Percentiles rank a stretch among this genome's conserved stretches.
Conservation (phyloP, 2,329 filamentous ascomycete genomes). For the Xylariales sp. region DNA sequence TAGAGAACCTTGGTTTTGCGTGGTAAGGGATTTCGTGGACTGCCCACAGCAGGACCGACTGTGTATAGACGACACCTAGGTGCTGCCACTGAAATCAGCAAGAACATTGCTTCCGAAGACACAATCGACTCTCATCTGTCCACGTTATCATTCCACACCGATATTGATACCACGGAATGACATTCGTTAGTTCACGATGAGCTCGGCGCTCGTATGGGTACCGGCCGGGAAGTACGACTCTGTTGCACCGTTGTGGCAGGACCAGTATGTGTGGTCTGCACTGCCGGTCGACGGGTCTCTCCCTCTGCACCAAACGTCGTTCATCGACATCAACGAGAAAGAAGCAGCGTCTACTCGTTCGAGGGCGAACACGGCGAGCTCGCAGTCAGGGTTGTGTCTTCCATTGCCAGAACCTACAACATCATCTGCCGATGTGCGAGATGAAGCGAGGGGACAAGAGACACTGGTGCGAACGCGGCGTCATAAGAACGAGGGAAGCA, state of each 20-base stretch:
- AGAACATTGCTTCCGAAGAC: too few species aligned
- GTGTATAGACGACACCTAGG: too few species aligned
- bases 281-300: slow-evolving; percentile 12
- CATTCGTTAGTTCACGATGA: slow-evolving; percentile 2
- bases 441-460: too few species aligned
- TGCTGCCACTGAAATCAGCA: too few species aligned
- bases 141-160: too few species aligned
- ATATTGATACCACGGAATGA: too few species aligned
- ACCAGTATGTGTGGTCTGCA: slow-evolving; percentile 13
- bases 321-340: slow-evolving; percentile 10
- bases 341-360: background rate
- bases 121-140: too few species aligned
- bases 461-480: background rate
- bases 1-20: too few species aligned
- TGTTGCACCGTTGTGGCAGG: slow-evolving; percentile 9
- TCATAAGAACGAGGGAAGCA: too few species aligned
- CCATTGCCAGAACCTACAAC: background rate
- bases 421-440: background rate
- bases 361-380: background rate
- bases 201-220: slow-evolving; percentile 5
- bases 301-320: slow-evolving; percentile 12
- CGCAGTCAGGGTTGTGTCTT: too few species aligned
- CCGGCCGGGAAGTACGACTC: slow-evolving; percentile 3
- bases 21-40: too few species aligned
- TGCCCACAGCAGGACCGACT: too few species aligned